Evolutionary conservation across 129 eudicot genomes (phyloP).

Genomic region (Lonicera japonica): DNA sequence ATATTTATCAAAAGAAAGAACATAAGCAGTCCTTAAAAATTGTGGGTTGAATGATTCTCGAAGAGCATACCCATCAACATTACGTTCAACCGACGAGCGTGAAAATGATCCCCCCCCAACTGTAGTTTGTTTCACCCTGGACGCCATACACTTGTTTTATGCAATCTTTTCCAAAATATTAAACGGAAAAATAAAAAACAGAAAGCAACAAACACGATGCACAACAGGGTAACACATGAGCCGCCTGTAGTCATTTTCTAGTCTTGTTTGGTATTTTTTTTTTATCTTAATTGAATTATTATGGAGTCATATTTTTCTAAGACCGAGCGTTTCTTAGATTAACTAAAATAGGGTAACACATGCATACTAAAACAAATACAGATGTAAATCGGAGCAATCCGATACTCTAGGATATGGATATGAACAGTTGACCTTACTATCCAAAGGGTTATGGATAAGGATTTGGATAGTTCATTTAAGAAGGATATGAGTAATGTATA

Average conservation of each 20-base stretch:
- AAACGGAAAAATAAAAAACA: not conserved
- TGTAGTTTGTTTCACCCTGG: conserved; percentile 48
- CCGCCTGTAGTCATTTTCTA: too few relatives aligned
- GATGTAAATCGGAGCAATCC: too few relatives aligned
- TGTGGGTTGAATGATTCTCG: conserved; percentile 2
- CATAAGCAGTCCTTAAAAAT: not conserved
- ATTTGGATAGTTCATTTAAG: not conserved
- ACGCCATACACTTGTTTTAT: not conserved
- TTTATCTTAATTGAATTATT: too few relatives aligned
- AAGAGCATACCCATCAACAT: conserved; percentile 55
- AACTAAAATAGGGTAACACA: too few relatives aligned
- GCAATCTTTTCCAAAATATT: not conserved
- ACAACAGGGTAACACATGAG: too few relatives aligned
- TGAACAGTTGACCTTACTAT: too few relatives aligned
- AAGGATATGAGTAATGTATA: too few relatives aligned
- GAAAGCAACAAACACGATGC: not conserved
- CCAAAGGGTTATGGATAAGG: not conserved
- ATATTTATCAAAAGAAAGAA: not conserved
- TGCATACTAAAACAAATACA: too few relatives aligned
- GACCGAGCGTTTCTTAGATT: too few relatives aligned
- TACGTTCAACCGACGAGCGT: conserved; percentile 38
- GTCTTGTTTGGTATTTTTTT: too few relatives aligned
- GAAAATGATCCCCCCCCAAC: conserved; percentile 33
- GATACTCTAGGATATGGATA: too few relatives aligned
- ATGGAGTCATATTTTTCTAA: too few relatives aligned